Evolutionary conservation across 192 early-diverging fungal species (phyloP).

Genomic region (Thoreauomyces humboldtii): DNA sequence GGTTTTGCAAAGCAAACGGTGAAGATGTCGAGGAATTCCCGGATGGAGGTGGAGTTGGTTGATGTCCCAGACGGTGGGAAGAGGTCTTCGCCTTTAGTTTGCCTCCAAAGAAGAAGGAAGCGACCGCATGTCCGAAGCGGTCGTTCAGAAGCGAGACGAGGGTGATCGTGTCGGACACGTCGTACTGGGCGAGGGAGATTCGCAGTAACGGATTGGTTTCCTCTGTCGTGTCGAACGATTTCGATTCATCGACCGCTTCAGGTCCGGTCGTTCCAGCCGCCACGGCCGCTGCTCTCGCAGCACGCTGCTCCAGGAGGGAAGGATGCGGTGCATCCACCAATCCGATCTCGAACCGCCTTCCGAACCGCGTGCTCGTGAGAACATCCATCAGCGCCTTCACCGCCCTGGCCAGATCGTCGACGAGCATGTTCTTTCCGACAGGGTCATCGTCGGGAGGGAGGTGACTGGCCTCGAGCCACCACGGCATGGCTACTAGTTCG

Average conservation of each 20-base stretch:
- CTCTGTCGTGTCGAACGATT: too few species aligned
- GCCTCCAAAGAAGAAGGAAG: constrained; percentile 37
- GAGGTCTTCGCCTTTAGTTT: neutral
- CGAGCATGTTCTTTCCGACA: neutral
- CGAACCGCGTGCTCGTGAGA: constrained; percentile 29
- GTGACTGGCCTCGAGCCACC: constrained; percentile 12
- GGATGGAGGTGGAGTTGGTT: neutral
- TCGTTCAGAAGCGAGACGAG: constrained; percentile 33
- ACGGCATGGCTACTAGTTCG: constrained; percentile 6
- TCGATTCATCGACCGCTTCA: too few species aligned
- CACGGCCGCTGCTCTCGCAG: too few species aligned
- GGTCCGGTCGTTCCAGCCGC: too few species aligned
- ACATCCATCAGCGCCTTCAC: constrained; percentile 26
- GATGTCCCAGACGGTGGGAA: neutral
- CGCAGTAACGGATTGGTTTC: constrained; percentile 18
- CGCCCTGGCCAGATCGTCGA: neutral
- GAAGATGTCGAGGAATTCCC: neutral
- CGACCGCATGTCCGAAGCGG: constrained; percentile 31
- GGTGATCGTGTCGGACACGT: constrained; percentile 19
- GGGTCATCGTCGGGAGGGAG: constrained; percentile 1
- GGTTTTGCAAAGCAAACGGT: neutral
- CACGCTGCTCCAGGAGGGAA: neutral
- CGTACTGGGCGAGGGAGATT: constrained; percentile 22
- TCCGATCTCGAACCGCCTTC: constrained; percentile 24
- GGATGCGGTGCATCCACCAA: constrained; percentile 15